These are phyloP conservation scores for Pleochaeta shiraiana DNA, from an alignment of 2,329 filamentous ascomycete genomes.

Conservation along the genomic window DNA sequence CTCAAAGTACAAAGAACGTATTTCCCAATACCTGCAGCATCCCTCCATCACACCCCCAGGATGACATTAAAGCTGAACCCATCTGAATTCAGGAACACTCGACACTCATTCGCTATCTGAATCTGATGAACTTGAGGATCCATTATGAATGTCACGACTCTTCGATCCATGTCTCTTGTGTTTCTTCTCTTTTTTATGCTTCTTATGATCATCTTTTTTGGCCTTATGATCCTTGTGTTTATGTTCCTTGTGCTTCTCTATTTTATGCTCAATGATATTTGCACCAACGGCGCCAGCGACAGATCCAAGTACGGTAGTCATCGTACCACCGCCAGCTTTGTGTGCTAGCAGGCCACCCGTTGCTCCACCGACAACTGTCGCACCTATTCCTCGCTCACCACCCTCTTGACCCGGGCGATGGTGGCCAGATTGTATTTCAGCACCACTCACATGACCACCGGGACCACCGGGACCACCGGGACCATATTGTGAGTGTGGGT, in stretches of 20 bases:
- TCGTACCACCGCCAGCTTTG: slow-evolving; percentile 30
- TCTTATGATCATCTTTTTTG: slow-evolving; percentile 11
- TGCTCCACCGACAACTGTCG: slow-evolving; percentile 29
- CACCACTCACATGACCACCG: neutral
- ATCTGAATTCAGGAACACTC: no score
- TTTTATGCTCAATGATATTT: slow-evolving; percentile 27
- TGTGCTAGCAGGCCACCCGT: slow-evolving; percentile 31
- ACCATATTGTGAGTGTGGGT: neutral
- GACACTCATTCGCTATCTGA: neutral
- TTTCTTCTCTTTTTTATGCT: slow-evolving; percentile 4
- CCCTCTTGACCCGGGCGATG: slow-evolving; percentile 8
- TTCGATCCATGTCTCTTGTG: neutral
- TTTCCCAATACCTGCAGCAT: no score
- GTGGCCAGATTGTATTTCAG: neutral
- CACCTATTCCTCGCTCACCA: slow-evolving; percentile 30
- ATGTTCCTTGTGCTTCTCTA: slow-evolving; percentile 17
- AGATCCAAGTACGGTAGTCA: slow-evolving; percentile 30
- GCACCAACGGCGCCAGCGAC: slow-evolving; percentile 33
- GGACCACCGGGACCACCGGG: neutral
- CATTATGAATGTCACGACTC: neutral
- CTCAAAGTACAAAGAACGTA: no score
- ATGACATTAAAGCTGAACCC: no score
- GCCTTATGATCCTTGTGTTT: slow-evolving; percentile 11
- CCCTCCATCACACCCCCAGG: no score
- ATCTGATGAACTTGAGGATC: neutral